Base-by-base conservation (phyloP, 2,329 filamentous ascomycete genomes). In the Aspergillus fijiensis region DNA sequence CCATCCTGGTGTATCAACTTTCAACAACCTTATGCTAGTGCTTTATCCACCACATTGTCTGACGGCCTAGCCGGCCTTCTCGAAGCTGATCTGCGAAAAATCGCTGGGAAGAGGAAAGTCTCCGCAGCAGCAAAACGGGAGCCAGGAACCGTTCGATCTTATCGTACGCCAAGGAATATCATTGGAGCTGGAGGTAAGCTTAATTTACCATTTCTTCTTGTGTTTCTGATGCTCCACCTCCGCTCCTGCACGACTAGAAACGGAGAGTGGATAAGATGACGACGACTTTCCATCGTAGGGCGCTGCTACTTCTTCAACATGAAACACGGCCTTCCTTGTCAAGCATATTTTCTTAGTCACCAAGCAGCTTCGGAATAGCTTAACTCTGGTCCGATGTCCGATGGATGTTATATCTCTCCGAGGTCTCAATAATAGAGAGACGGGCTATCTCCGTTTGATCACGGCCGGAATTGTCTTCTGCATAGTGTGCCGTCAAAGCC, bases 51-150 rank as follows among this genome's bases (percentile, higher is more conserved):
- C 33, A n/a, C 39, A 48, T 47, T 45, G 39, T 45, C 52, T 19
- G 14, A 45, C 48, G 19, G n/a, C 52, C 23, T 25, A 12, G 53
- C 48, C 33, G 19, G 23, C 35, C 23, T 31, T 55, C 16, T 19
- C 16, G 27, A 48, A 29, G 53, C 33, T 48, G 42, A 48, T 55
- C 39, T 33, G 53, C 27, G 29, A 25, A 55, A 48, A 16, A 10
- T 55, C 29, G 53, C 53, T 29, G 12, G 12, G 48, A 48, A 31
- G 16, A 31, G 53, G 53, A 35, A 23, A 55, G 53, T 55, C 53
- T 55, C 53, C 53, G 53, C 53, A n/a, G 16, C 10, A n/a, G 9
- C 51, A 45, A 29, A 35, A 42, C 19, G 31, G 51, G 33, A 27
- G 51, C 16, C 14, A 31, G 29, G 39, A 16, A 33, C 52, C 42